Conservation (phyloP, 768 basidiomycete species). For the Lanmaoa pseudosensibilis region DNA sequence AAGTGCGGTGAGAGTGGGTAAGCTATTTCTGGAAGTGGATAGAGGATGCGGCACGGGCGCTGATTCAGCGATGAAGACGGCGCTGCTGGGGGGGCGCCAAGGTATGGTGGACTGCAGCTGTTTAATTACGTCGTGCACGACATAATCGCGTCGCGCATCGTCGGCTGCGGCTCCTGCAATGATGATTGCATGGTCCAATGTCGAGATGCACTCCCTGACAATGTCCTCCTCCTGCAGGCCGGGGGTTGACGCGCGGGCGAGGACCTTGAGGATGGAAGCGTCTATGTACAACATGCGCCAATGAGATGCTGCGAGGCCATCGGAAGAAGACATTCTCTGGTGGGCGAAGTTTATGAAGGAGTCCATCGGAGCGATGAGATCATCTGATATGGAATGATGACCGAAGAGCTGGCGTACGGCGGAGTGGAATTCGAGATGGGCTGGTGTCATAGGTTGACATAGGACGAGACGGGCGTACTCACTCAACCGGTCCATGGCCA, state of each 20-base stretch:
- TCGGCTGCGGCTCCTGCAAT: conserved; percentile 74
- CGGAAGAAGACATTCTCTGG: conserved; percentile 46
- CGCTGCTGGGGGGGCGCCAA: conserved; percentile 1
- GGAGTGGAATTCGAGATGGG: not conserved
- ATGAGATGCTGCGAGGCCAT: conserved; percentile 33
- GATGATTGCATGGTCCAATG: conserved; percentile 79
- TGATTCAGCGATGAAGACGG: conserved; percentile 7
- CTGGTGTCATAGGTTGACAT: not conserved
- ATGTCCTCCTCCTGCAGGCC: conserved; percentile 18
- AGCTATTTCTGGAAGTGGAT: conserved; percentile 20
- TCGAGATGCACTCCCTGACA: conserved; percentile 48
- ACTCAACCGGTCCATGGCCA: not conserved
- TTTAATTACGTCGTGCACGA: conserved; percentile 63
- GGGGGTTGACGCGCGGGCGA: conserved; percentile 35
- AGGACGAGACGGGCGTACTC: conserved; percentile 15
- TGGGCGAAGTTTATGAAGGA: conserved; percentile 49
- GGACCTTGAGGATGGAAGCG: conserved; percentile 56
- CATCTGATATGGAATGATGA: not conserved
- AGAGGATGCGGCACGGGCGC: not conserved
- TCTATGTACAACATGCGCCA: conserved; percentile 82
- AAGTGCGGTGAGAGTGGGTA: conserved; percentile 44
- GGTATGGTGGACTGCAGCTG: conserved; percentile 50
- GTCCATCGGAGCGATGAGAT: conserved; percentile 22
- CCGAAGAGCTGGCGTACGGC: conserved; percentile 1
- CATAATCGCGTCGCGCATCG: conserved; percentile 48